A percentile compares a stretch with the other conserved stretches of the same genome.
phyloP scores from a whole-genome alignment of 2,329 filamentous ascomycete species.

The Diplocarpon rosae region DNA sequence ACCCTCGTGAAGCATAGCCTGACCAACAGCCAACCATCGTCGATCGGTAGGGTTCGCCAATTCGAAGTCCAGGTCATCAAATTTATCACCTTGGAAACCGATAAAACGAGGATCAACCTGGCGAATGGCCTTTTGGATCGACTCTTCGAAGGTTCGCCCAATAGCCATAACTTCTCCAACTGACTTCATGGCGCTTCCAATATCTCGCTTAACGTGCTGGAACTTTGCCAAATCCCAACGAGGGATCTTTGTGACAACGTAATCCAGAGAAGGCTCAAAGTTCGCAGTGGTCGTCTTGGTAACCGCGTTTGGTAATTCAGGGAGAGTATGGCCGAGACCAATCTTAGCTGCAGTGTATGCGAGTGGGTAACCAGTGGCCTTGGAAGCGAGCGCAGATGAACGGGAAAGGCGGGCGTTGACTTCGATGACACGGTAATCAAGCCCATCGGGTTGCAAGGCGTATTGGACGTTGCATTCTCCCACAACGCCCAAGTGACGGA shows the following conservation, averaged over 20 bases:
- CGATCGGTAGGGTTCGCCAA: conserved; percentile 90
- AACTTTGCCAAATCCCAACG: conserved; percentile 98
- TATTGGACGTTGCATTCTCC: conserved; percentile 99
- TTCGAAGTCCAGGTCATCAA: conserved; percentile 83
- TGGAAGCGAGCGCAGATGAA: conserved; percentile 92
- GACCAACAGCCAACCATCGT: conserved; percentile 92
- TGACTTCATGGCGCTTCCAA: conserved; percentile 97
- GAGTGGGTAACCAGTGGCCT: conserved; percentile 93
- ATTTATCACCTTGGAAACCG: conserved; percentile 91
- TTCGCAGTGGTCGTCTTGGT: conserved; percentile 98
- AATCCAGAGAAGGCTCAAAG: conserved; percentile 95
- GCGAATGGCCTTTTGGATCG: conserved; percentile 96
- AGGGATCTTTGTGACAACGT: conserved; percentile 97
- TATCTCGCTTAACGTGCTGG: conserved; percentile 95
- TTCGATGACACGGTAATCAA: conserved; percentile 97
- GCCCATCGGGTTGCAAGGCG: conserved; percentile 86
- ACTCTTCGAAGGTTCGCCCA: conserved; percentile 95
- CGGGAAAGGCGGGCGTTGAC: conserved; percentile 97
- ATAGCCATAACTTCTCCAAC: conserved; percentile 99
- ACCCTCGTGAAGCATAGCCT: conserved; percentile 94
- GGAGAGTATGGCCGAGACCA: conserved; percentile 86
- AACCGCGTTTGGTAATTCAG: conserved; percentile 92
- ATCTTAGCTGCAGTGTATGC: conserved; percentile 98
- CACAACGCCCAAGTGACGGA: conserved; percentile 91
- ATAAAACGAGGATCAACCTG: conserved; percentile 88